phyloP scores from a whole-genome alignment of 2,329 filamentous ascomycete genomes.

The Penicillium sclerotigenum region DNA sequence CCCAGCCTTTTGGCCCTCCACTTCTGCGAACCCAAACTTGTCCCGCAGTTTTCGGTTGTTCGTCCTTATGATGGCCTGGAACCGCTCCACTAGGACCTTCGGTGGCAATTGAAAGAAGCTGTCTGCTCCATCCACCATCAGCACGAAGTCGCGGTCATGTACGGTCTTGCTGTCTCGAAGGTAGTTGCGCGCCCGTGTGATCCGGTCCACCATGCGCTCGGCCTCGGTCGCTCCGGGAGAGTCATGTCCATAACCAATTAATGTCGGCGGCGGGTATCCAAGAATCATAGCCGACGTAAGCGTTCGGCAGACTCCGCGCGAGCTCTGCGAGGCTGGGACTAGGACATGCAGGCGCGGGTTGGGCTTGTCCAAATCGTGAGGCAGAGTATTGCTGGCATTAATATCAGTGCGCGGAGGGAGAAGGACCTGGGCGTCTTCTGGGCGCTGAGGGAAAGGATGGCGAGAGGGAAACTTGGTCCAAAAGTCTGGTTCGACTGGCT shows the following conservation, averaged over 20 bases:
- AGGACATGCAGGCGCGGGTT: conserved; percentile 54
- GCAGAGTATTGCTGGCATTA: conserved; percentile 29
- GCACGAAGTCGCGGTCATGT: conserved; percentile 58
- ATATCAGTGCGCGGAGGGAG: conserved; percentile 18
- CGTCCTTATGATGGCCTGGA: conserved; percentile 54
- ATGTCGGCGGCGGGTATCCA: conserved; percentile 57
- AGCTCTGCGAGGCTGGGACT: conserved; percentile 49
- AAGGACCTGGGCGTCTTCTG: conserved; percentile 33
- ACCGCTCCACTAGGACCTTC: conserved; percentile 61
- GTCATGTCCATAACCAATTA: conserved; percentile 47
- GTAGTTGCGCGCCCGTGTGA: conserved; percentile 48
- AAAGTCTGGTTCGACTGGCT: conserved; percentile 29
- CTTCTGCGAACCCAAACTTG: conserved; percentile 46
- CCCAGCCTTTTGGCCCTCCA: conserved; percentile 19
- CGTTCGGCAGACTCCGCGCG: conserved; percentile 55
- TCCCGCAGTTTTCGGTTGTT: conserved; percentile 53
- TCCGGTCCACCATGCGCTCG: conserved; percentile 45
- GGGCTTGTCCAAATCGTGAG: conserved; percentile 32
- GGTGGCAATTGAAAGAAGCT: conserved; percentile 64
- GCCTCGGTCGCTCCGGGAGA: conserved; percentile 32
- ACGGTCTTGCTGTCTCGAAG: conserved; percentile 49
- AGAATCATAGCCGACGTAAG: conserved; percentile 57
- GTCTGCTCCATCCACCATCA: conserved; percentile 63
- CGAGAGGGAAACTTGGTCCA: conserved; percentile 36
- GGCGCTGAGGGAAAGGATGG: conserved; percentile 28